These are phyloP conservation scores for Penicillium crustosum DNA, from an alignment of 2,329 filamentous ascomycete species.

Conservation along the genomic window DNA sequence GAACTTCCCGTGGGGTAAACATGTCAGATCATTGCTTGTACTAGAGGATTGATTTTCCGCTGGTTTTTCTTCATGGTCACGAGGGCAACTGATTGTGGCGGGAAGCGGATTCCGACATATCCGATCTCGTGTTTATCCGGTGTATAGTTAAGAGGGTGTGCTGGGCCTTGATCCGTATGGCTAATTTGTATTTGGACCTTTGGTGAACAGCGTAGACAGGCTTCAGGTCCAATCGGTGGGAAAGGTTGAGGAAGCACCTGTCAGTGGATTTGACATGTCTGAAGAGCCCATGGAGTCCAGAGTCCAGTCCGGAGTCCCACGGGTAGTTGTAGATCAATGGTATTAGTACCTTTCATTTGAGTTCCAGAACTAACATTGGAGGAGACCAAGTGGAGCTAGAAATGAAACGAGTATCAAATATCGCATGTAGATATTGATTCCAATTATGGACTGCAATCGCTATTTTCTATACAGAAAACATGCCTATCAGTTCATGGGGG, in stretches of 20 bases:
- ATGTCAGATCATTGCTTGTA: background rate
- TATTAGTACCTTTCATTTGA: background rate
- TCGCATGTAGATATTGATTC: too few species aligned
- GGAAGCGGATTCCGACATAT: slow-evolving; percentile 17
- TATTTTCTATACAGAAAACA: background rate
- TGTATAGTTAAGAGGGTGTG: background rate
- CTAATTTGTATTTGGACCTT: background rate
- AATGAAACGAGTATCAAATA: background rate
- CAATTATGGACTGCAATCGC: background rate
- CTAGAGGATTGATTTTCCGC: background rate
- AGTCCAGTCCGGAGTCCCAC: background rate
- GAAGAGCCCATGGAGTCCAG: background rate
- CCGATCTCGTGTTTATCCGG: background rate
- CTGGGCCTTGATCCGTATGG: background rate
- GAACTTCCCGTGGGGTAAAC: slow-evolving; percentile 1
- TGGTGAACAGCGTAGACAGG: background rate
- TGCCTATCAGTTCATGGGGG: background rate
- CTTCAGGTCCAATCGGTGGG: slow-evolving; percentile 2
- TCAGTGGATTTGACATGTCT: slow-evolving; percentile 2
- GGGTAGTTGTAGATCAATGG: background rate
- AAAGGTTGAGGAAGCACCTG: background rate
- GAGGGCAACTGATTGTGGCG: background rate
- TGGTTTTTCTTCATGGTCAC: background rate
- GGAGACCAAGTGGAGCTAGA: background rate
- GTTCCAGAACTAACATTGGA: background rate